Evolutionary conservation across 495 filamentous ascomycete species (phyloP).

Genomic region (Xylona heveae): DNA sequence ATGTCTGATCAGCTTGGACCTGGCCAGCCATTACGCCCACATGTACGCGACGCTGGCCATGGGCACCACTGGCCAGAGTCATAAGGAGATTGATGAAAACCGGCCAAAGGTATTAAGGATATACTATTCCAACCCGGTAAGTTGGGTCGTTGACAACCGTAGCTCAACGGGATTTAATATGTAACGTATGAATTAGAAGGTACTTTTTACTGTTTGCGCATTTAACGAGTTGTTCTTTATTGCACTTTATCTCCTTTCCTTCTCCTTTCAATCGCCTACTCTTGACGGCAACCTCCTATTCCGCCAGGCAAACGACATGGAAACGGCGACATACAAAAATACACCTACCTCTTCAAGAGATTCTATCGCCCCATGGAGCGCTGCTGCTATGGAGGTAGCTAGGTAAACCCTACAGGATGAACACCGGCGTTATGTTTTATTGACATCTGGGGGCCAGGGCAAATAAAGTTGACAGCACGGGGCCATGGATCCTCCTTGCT

Average conservation of each 20-base stretch:
- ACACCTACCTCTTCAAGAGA: no score
- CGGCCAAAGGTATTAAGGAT: constrained; percentile 64
- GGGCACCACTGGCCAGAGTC: constrained; percentile 54
- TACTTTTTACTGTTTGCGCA: constrained; percentile 74
- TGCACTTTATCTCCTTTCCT: constrained; percentile 87
- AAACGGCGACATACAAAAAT: no score
- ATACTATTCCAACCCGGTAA: constrained; percentile 88
- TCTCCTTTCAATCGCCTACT: constrained; percentile 45
- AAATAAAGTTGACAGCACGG: constrained; percentile 71
- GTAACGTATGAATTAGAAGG: constrained; percentile 31
- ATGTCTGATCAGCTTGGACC: constrained; percentile 66
- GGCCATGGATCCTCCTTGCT: constrained; percentile 69
- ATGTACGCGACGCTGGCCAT: constrained; percentile 82
- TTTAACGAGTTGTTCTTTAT: constrained; percentile 93
- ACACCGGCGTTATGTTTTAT: no score
- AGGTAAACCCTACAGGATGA: no score
- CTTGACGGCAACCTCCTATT: constrained; percentile 22
- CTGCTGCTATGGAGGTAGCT: constrained; percentile 71
- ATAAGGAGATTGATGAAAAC: constrained; percentile 75
- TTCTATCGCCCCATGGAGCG: constrained; percentile 70
- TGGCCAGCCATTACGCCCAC: constrained; percentile 92
- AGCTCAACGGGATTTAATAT: no score
- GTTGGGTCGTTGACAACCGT: constrained; percentile 11
- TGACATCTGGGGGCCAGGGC: no score
- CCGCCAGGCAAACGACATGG: no score